Conservation (phyloP, 805 yeast species). For the Candida nitratophila region DNA sequence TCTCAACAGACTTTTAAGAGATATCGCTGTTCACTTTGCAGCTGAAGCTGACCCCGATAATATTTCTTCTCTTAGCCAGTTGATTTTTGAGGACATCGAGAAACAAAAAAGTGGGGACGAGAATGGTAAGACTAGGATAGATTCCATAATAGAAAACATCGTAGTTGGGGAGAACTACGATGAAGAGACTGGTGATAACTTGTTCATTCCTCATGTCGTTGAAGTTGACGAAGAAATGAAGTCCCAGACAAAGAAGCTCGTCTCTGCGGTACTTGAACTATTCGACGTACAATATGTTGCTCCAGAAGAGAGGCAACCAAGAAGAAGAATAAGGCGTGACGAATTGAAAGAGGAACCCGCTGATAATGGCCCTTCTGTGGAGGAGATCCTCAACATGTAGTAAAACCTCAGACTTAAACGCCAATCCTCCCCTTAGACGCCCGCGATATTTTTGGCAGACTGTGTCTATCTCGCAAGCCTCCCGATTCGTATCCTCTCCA, state of each 20-base stretch:
- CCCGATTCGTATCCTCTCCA: neutral
- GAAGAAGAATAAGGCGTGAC: neutral
- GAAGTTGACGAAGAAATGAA: neutral
- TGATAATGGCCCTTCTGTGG: neutral
- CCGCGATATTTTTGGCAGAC: neutral
- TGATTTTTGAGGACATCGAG: neutral
- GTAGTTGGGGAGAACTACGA: neutral
- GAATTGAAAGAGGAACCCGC: neutral
- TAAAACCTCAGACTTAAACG: neutral
- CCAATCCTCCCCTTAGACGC: neutral
- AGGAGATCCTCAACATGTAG: neutral
- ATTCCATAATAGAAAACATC: neutral
- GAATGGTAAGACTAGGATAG: neutral
- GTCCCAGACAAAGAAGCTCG: too few species aligned
- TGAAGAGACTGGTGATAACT: neutral
- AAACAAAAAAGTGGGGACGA: neutral
- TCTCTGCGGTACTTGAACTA: neutral
- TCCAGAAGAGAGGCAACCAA: neutral
- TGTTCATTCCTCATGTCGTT: slow-evolving; percentile 6
- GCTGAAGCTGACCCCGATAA: neutral
- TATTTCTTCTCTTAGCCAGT: neutral
- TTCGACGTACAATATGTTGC: neutral
- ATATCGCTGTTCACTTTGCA: slow-evolving; percentile 1
- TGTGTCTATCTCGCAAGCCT: neutral
- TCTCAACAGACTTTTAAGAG: slow-evolving; percentile 5